Evolutionary conservation across 257 asterid species (phyloP), one percentile per base, ranked within the genome.

Genomic region (Salvia splendens): DNA sequence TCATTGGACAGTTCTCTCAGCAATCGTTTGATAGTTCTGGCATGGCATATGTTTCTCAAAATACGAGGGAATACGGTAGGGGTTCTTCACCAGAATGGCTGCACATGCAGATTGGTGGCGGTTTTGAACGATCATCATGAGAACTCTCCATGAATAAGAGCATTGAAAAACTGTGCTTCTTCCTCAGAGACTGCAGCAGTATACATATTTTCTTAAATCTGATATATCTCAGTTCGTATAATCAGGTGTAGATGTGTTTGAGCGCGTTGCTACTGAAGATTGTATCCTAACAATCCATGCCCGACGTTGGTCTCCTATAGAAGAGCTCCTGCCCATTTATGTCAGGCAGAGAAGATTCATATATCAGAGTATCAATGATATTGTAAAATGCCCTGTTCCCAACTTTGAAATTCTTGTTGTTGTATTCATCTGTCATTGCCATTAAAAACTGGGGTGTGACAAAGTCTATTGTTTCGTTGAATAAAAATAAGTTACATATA

Each of bases 41-140:
- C 65, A 78, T 85, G 84, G 82, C 82, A 52, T 89, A 81, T 73
- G 87, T 77, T 38, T 72, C 98, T 73, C 96, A 89, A 75, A 73
- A 80, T 62, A 48, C 78, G 15, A 77, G 91, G 71, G 95, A 84
- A 56, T 92, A 76, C 38, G 82, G 43, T 0, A 75, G 94, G 74
- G 80, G 82, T 33, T 68, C 96, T 47, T 86, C 95, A 17, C 91
- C 95, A 47, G 98, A 87, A 58, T 92, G 98, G 98, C 84, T 87
- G 50, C 96, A 92, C 58, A 92, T 92, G 98, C 98, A 92, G 83
- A 83, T 84, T 60, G 98, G 98, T 14, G 83, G 96, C n/a, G 88
- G 94, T 49, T 87, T 89, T 62, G 94, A 87, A 72, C 72, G 90
- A 72, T 66, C 86, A 61, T 71, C 88, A n/a, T 88, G 75, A 81